Conservation (phyloP, 1,284 basidiomycete species). For the Austroboletus olivaceoglutinosus region DNA sequence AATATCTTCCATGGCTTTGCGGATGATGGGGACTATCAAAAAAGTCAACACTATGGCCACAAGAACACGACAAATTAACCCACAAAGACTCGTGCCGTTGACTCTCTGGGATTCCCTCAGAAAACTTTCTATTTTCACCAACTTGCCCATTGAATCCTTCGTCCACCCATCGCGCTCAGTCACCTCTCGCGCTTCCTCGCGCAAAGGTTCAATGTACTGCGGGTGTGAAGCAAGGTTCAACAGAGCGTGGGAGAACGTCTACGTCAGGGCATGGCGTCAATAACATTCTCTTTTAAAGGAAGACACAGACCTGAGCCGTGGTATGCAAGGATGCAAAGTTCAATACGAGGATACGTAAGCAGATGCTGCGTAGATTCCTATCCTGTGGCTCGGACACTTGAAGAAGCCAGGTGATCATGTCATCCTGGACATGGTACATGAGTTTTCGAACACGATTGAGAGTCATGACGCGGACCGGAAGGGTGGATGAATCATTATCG, state of each 20-base stretch:
- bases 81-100: constrained; percentile 32
- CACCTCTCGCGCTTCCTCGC: constrained; percentile 36
- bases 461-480: constrained; percentile 26
- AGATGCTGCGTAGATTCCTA: constrained; percentile 33
- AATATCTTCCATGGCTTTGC: constrained; percentile 38
- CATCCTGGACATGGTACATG: constrained; percentile 33
- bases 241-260: constrained; percentile 39
- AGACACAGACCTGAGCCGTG: constrained; percentile 36
- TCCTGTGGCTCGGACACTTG: constrained; percentile 35
- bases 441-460: constrained; percentile 6
- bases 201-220: constrained; percentile 36
- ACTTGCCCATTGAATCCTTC: constrained; percentile 34
- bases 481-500: constrained; percentile 9
- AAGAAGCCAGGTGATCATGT: constrained; percentile 48
- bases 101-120: constrained; percentile 41
- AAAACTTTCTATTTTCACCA: constrained; percentile 43
- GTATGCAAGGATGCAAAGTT: constrained; percentile 47
- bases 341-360: constrained; percentile 40
- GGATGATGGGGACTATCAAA: constrained; percentile 32
- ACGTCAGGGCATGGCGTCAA: constrained; percentile 4
- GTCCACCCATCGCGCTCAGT: constrained; percentile 37
- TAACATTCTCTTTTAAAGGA: neutral
- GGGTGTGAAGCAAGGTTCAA: constrained; percentile 40
- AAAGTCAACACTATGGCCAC: constrained; percentile 6
- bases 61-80: constrained; percentile 6